Evolutionary conservation across 805 yeast genomes (phyloP), one percentile per base, ranked within the genome.

Genomic region (Pichia exigua): DNA sequence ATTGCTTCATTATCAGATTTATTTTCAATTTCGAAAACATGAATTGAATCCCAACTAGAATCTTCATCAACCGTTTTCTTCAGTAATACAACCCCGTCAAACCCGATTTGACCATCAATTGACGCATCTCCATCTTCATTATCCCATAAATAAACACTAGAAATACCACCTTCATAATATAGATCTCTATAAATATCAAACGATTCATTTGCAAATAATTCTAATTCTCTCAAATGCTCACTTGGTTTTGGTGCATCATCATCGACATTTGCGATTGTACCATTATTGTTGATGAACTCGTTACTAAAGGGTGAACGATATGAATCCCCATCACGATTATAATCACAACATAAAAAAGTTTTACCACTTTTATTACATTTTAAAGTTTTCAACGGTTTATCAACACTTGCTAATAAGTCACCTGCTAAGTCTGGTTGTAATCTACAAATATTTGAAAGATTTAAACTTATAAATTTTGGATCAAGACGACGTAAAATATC

Each of bases 61-160:
- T 62, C 59, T 5, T 80, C 69, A 47, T 73, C 76, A 48, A 59
- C 61, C 38, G 67, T 54, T 67, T 92, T 92, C 71, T 94, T 87
- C 64, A 92, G 75, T 54, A 92, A 73, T 17, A 83, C 90, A 6
- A 90, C 97, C 21, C 98, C 98, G 4, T 97, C 97, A 72, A 92
- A 89, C 1, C 87, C 87, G 32, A 69, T 48, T 41, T 65, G 69
- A 1, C 88, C 89, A 21, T 66, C 59, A 4, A 65, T 56, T 8
- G 62, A 70, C 24, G 69, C 71, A 42, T 65, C 74, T 22, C 77
- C 83, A 15, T 79, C 88, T 38, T 81, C 83, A 22, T 80, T 75
- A 60, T 91, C 97, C 99, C 99, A 92, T 48, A 94, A 72, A 65
- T 94, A 92, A 18, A 86, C 95, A 51, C 91, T 82, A 2, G 94